Percentiles rank a stretch among this genome's conserved stretches.
Evolutionary conservation across 176 grass and related monocot genomes (phyloP).

Genomic region (Canna indica): DNA sequence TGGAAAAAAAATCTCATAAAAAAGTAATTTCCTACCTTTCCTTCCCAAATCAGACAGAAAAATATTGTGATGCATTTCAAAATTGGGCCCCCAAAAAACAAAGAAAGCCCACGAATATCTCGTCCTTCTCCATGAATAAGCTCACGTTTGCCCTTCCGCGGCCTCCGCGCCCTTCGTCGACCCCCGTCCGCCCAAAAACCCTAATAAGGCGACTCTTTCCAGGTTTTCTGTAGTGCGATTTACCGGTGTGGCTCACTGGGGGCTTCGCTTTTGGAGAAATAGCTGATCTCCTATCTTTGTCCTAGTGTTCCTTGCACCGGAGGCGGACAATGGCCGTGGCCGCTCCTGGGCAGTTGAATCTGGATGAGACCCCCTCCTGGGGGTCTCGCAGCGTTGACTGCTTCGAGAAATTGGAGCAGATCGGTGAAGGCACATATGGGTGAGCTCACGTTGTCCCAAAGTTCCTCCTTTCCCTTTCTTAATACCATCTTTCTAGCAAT

Average conservation of each 20-base stretch:
- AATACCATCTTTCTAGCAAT: neutral
- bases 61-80: too few relatives aligned
- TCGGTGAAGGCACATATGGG: constrained; percentile 72
- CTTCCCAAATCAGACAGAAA: too few relatives aligned
- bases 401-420: constrained; percentile 74
- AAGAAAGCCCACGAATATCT: too few relatives aligned
- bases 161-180: too few relatives aligned
- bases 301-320: neutral
- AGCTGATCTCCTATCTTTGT: neutral
- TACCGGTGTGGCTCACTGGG: neutral
- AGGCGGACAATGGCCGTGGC: constrained; percentile 41
- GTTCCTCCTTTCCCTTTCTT: neutral
- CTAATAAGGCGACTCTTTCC: too few relatives aligned
- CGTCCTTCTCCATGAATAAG: too few relatives aligned
- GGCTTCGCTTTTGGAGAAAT: neutral
- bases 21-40: too few relatives aligned
- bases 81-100: too few relatives aligned
- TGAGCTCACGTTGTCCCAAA: constrained; percentile 6
- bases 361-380: constrained; percentile 49
- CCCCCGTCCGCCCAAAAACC: too few relatives aligned
- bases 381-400: constrained; percentile 63
- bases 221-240: too few relatives aligned
- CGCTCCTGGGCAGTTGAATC: constrained; percentile 51
- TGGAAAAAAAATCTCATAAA: too few relatives aligned
- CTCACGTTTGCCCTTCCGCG: too few relatives aligned